Evolutionary conservation across 345 rosid genomes (phyloP).

Genomic region (Citrus reticulata): DNA sequence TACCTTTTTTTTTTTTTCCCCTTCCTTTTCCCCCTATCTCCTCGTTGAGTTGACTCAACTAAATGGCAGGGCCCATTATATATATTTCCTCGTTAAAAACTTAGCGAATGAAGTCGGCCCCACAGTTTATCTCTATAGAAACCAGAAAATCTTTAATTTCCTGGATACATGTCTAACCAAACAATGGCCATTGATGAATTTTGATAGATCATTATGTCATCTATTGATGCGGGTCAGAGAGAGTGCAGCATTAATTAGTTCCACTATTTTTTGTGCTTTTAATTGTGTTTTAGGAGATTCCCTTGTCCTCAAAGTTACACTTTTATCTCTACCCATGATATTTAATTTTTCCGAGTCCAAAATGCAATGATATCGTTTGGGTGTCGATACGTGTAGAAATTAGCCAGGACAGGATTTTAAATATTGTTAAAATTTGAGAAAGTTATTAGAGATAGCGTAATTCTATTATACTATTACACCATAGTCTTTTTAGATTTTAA

Average conservation of each 20-base stretch:
- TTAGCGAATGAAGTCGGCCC: not conserved
- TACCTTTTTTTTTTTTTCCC: not conserved
- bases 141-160: too few species aligned
- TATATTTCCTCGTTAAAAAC: not conserved
- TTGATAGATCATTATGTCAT: not conserved
- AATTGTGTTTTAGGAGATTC: slow-evolving; percentile 2
- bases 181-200: not conserved
- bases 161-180: not conserved
- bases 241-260: slow-evolving; percentile 29
- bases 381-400: not conserved
- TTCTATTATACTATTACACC: too few species aligned
- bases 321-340: not conserved
- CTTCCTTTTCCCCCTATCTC: not conserved
- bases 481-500: too few species aligned
- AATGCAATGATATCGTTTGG: not conserved
- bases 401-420: too few species aligned
- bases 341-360: not conserved
- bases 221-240: slow-evolving; percentile 4
- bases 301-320: not conserved
- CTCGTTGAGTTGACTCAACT: slow-evolving; percentile 14
- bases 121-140: too few species aligned
- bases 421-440: too few species aligned
- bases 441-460: too few species aligned
- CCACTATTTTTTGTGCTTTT: slow-evolving; percentile 12
- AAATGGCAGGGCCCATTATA: slow-evolving; percentile 20